Evolutionary conservation across 2,329 filamentous ascomycete genomes (phyloP), one percentile per base, ranked within the genome.

Genomic region (Fusarium piperis): DNA sequence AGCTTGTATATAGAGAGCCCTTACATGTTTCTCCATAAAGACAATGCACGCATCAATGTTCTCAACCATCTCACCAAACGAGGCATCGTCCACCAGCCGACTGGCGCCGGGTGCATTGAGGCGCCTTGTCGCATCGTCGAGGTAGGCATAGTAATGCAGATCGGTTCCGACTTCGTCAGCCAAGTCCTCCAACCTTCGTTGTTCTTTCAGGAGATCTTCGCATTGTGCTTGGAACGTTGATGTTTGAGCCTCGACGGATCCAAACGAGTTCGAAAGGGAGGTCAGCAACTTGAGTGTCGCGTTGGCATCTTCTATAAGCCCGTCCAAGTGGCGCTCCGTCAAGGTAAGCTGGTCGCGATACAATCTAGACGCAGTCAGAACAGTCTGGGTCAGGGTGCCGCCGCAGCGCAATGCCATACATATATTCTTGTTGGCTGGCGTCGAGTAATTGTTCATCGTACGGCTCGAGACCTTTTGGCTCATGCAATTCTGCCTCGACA

Each of bases 201-300:
- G 94, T 76, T 97, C 95, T 1, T 89, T 86, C 32, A 98, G 84
- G 3, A 99, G 86, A 63, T 94, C 93, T 78, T 98, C 94, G 81
- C 96, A 99, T 81, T 97, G 94, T 52, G 92, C 90, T 79, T 95
- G 93, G 83, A 99, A 98, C 15, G 93, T 92, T n/a, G 92, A 93
- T 0, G 96, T 99, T 82, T 98, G 95, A 11, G 89, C 86, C 76
- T 98, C 94, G 55, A 99, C 95, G 1, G 92, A 86, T 73, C 92
- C 91, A 83, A 99, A 99, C 6, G 95, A 95, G 75, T 92, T 89
- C 15, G 95, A 95, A 16, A 99, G 87, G 1, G 89, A 90, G 16
- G 93, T 91, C 30, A 99, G 87, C 18, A 97, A 86, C 46, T 90
- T 86, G 39, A 99, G 86, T 0, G 94, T 92, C 18, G 88, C 88